A percentile compares a stretch with the other conserved stretches of the same genome.
phyloP scores from a whole-genome alignment of 2,329 filamentous ascomycete species.

The Xylaria multiplex region DNA sequence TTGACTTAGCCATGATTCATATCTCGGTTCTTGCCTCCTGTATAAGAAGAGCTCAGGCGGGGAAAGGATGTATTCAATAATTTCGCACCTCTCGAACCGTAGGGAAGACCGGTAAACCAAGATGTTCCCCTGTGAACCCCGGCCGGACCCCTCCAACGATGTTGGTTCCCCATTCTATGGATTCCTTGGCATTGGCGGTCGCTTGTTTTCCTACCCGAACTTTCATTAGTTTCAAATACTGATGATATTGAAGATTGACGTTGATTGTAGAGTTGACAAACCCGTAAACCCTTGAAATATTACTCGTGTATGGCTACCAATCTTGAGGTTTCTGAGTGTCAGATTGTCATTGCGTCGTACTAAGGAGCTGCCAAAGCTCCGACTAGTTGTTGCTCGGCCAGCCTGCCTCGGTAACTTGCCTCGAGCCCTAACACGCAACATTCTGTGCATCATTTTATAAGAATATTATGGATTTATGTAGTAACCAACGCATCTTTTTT shows the following conservation, averaged over 20 bases:
- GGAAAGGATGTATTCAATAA: neutral
- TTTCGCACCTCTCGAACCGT: constrained; percentile 66
- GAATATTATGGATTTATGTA: neutral
- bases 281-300: constrained; percentile 58
- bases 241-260: neutral
- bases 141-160: constrained; percentile 83
- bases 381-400: constrained; percentile 24
- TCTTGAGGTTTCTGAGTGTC: constrained; percentile 53
- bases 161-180: constrained; percentile 80
- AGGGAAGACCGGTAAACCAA: constrained; percentile 77
- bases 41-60: neutral
- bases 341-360: constrained; percentile 44
- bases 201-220: constrained; percentile 57
- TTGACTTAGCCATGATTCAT: constrained; percentile 27
- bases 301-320: constrained; percentile 53
- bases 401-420: constrained; percentile 24
- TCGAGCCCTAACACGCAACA: constrained; percentile 4
- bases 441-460: constrained; percentile 24
- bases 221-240: constrained; percentile 14
- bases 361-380: constrained; percentile 40
- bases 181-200: constrained; percentile 80
- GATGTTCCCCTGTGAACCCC: constrained; percentile 74
- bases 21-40: neutral
- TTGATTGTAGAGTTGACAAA: constrained; percentile 28
- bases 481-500: neutral